These are phyloP conservation scores for Pinus albicaulis DNA, from an alignment of 75 land plant species.

Conservation along the genomic window DNA sequence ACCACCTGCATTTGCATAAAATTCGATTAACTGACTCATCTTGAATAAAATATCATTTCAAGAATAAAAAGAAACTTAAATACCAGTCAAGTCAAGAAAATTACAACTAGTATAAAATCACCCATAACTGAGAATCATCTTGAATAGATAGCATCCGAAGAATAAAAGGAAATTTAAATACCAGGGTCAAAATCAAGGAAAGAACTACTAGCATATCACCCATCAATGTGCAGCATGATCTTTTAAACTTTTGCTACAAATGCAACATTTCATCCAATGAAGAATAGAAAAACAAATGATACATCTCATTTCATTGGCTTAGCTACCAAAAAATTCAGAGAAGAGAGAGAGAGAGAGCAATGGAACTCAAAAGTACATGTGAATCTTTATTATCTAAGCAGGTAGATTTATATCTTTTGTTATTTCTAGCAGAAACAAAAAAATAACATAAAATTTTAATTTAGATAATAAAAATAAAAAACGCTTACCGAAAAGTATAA, in stretches of 20 bases:
- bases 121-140: neutral
- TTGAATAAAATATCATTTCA: neutral
- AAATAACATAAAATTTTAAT: too few relatives aligned
- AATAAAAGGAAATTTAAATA: neutral
- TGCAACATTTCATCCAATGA: too few relatives aligned
- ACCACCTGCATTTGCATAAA: constrained; percentile 55
- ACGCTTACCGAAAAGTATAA: neutral
- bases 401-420: neutral
- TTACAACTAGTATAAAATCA: neutral
- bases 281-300: too few relatives aligned
- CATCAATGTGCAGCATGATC: neutral
- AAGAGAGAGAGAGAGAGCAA: too few relatives aligned
- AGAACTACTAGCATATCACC: neutral
- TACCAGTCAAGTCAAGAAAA: neutral
- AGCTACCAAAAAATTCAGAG: too few relatives aligned
- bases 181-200: neutral
- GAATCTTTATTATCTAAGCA: neutral
- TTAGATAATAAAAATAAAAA: too few relatives aligned
- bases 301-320: too few relatives aligned
- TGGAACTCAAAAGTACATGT: too few relatives aligned
- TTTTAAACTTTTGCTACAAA: too few relatives aligned
- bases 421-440: neutral
- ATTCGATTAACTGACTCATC: neutral
- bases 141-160: neutral
- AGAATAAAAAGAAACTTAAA: neutral